Evolutionary conservation across 2,329 filamentous ascomycete genomes (phyloP), one percentile per base, ranked within the genome.

Genomic region (Colletotrichum sp.): DNA sequence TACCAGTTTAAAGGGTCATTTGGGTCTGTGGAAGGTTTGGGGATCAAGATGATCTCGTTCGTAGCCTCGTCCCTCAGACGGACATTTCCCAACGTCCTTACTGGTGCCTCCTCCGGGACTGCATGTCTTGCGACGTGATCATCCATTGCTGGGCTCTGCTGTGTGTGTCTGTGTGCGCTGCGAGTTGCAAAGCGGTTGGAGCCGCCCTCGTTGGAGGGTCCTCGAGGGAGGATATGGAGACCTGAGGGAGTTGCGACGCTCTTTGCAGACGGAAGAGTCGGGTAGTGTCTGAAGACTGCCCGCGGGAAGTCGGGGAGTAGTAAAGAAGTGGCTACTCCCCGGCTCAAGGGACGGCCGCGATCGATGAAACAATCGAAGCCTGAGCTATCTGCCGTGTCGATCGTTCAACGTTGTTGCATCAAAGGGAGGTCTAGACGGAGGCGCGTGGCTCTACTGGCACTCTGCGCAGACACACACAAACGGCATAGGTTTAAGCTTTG

Each of bases 1-100:
- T 82, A 88, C 88, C 89, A 89, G 77, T 88, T 90, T 67, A 91
- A 80, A 5, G 89, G 88, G 76, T 90, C 88, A 63, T 88, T 86
- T n/a, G 88, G 87, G 76, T 90, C 87, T 26, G 83, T 79, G 3
- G 86, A 87, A 8, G 88, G 88, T 3, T 67, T 83, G 3, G 88
- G 89, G 21, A 90, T 85, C 24, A 90, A 81, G 39, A 90, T 87
- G 76, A 89, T 86, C 68, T 87, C 82, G 77, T 89, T 85, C 13
- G 85, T 88, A 34, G 85, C 81, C 60, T 82, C 81, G 68, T 87
- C 79, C 55, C 85, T 84, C 28, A 88, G 82, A 18, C 84, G 86
- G 32, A 88, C 83, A 68, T 85, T 85, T 52, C 87, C 87, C 30
- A 88, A 78, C 6, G 84, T 85, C 65, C 79, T 79, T 62, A 76